phyloP scores from a whole-genome alignment of 352 stramenopile species.

The Saprolegnia diclina region DNA sequence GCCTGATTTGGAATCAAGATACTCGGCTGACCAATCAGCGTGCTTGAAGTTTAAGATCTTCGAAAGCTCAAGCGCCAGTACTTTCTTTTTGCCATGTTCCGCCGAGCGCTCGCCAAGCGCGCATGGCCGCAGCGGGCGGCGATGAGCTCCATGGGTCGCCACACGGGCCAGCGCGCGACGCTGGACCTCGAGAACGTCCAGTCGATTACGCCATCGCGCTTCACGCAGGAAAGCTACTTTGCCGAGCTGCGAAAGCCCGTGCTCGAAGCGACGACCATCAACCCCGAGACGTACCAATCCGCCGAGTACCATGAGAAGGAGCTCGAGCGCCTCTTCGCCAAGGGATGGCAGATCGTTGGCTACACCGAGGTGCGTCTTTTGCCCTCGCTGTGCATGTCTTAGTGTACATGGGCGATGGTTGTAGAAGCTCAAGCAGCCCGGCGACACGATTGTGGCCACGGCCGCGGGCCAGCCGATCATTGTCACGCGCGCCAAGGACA shows the following conservation, averaged over 20 bases:
- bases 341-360: conserved; percentile 30
- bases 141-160: too few relatives aligned
- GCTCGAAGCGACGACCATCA: conserved; percentile 30
- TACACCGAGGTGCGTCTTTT: conserved; percentile 23
- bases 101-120: background rate
- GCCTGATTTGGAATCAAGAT: background rate
- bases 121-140: too few relatives aligned
- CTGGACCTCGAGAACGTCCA: background rate
- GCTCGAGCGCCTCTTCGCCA: conserved; percentile 30
- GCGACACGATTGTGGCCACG: conserved; percentile 30
- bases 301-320: conserved; percentile 28
- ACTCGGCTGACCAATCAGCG: background rate
- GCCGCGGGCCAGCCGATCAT: conserved; percentile 30
- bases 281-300: conserved; percentile 28
- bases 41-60: background rate
- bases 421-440: conserved; percentile 29
- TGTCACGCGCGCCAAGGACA: conserved; percentile 28
- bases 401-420: background rate
- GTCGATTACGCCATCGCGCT: background rate
- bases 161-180: background rate
- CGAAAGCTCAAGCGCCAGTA: background rate
- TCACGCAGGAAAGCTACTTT: conserved; percentile 21
- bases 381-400: background rate
- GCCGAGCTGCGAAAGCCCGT: conserved; percentile 10
- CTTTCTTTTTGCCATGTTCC: background rate